phyloP scores from a whole-genome alignment of 129 eudicot genomes.

The Helianthus annuus region DNA sequence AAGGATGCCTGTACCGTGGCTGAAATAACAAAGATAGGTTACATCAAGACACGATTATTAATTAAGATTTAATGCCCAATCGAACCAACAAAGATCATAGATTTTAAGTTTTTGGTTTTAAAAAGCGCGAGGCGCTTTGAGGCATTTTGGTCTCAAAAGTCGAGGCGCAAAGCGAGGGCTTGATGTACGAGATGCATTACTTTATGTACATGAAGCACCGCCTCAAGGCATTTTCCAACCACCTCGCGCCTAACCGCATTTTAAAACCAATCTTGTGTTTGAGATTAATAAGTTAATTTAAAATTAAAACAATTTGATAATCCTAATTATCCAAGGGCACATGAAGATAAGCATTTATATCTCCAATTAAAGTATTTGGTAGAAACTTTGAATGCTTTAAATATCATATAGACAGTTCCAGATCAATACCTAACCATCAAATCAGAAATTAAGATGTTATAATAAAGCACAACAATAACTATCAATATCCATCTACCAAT shows the following conservation, averaged over 20 bases:
- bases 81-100: constrained; percentile 9
- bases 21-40: constrained; percentile 33
- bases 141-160: too few relatives aligned
- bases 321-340: constrained; percentile 8
- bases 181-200: too few relatives aligned
- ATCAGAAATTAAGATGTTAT: constrained; percentile 25
- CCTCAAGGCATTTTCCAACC: too few relatives aligned
- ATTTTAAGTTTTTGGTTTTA: too few relatives aligned
- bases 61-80: background rate
- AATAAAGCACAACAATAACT: constrained; percentile 16
- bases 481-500: constrained; percentile 31
- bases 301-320: constrained; percentile 6
- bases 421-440: constrained; percentile 38
- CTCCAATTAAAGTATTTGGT: background rate
- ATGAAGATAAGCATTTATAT: background rate
- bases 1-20: constrained; percentile 69
- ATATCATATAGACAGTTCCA: constrained; percentile 24
- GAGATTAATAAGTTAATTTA: background rate
- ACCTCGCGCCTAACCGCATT: too few relatives aligned
- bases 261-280: background rate
- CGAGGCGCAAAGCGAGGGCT: too few relatives aligned
- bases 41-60: background rate
- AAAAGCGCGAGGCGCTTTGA: too few relatives aligned
- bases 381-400: constrained; percentile 15
- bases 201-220: too few relatives aligned